Evolutionary conservation across 768 basidiomycete genomes (phyloP), one percentile per base, ranked within the genome.

Genomic region (Mycena filopes): DNA sequence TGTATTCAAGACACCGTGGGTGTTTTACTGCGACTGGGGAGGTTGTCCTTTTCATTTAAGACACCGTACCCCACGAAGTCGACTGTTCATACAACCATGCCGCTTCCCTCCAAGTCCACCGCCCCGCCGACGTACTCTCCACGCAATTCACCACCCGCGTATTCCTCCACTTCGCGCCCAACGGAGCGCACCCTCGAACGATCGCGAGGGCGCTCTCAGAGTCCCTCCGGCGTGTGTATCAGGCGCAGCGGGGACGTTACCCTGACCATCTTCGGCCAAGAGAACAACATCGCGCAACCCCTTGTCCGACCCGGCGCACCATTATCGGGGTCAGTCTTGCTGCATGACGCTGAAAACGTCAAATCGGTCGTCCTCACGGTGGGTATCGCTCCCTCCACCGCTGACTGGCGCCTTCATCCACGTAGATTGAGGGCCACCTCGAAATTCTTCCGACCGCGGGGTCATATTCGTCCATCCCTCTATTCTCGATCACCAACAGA

Each of bases 351-450:
- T 9, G 50, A 53, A 10, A 61, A 46, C 18, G 31, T 55, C 23
- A 55, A 48, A 49, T 62, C 60, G 4, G 60, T 62, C n/a, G 26
- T 36, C 23, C 18, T 62, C 31, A 40, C 29, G 46, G 60, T 62
- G 6, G 21, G n/a, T n/a, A n/a, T n/a, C n/a, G n/a, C n/a, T n/a
- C n/a, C n/a, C n/a, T n/a, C n/a, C n/a, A n/a, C n/a, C n/a, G n/a
- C n/a, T n/a, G n/a, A n/a, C 31, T 36, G 6, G 54, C 11, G 20
- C 23, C 23, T 29, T 10, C 12, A 7, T 31, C 46, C 23, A 3
- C 11, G 18, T 36, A 62, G 60, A 55, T 62, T 25, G 45, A 56
- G 0, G 55, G 55, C 28, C 26, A 50, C n/a, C 29, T 57, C n/a
- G 55, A 57, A 45, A 56, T 18, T 10, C 5, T 26, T 2, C 62